phyloP scores from a whole-genome alignment of 371 early-diverging fungal species.

The Apophysomyces trapeziformis region DNA sequence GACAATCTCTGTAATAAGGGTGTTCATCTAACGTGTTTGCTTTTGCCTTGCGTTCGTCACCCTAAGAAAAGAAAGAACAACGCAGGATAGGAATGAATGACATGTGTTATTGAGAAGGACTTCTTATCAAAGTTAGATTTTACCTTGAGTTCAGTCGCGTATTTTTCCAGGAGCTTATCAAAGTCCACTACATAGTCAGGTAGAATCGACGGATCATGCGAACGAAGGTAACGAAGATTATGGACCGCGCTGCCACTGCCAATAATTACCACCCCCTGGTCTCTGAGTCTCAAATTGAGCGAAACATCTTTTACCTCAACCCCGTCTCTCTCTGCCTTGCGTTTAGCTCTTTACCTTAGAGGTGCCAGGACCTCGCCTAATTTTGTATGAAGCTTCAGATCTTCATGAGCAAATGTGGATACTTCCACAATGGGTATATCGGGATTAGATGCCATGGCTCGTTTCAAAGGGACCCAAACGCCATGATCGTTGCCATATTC shows the following conservation, averaged over 20 bases:
- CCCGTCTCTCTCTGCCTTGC: too few relatives aligned
- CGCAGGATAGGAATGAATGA: background rate
- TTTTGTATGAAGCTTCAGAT: constrained; percentile 29
- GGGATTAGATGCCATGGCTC: constrained; percentile 56
- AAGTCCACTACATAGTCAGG: constrained; percentile 35
- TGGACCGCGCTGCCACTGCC: constrained; percentile 69
- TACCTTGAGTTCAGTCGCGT: constrained; percentile 21
- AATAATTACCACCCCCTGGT: constrained; percentile 60
- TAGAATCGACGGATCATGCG: constrained; percentile 23
- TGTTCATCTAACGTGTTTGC: constrained; percentile 29
- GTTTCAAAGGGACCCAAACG: constrained; percentile 64
- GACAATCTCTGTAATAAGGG: constrained; percentile 31
- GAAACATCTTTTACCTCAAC: background rate
- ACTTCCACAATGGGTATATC: constrained; percentile 65
- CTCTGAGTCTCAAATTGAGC: constrained; percentile 22
- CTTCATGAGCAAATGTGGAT: constrained; percentile 44
- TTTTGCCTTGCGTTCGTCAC: constrained; percentile 27
- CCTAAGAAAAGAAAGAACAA: constrained; percentile 7
- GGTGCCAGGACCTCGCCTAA: constrained; percentile 39
- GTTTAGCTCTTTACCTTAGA: constrained; percentile 26
- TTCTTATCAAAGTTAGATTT: background rate
- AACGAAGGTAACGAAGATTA: constrained; percentile 52
- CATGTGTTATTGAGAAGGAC: background rate
- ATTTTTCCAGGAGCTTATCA: constrained; percentile 29
- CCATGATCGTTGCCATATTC: constrained; percentile 67